A percentile compares a stretch with the other conserved stretches of the same genome.
These are phyloP conservation scores for Kurtzmaniella quercitrusa DNA, from an alignment of 1,139 yeast genomes.

Conservation along the genomic window DNA sequence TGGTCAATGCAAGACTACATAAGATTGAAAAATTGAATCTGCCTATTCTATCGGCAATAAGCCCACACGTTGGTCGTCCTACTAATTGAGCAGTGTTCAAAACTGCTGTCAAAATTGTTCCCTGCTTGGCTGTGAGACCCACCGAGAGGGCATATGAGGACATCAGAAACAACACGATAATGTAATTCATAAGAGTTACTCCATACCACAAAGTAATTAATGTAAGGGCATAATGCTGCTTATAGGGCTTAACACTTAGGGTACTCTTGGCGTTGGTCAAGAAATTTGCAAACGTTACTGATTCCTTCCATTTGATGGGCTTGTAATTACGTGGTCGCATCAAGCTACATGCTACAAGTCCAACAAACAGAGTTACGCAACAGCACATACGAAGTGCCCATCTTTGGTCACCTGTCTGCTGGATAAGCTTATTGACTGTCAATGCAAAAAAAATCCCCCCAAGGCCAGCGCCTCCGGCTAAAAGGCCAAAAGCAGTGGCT, in stretches of 20 bases:
- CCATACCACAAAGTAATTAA: slow-evolving; percentile 54
- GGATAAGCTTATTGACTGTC: slow-evolving; percentile 43
- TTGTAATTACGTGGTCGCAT: slow-evolving; percentile 43
- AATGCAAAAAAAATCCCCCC: slow-evolving; percentile 62
- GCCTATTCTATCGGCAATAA: slow-evolving; percentile 54
- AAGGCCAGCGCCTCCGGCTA: slow-evolving; percentile 59
- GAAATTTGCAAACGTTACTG: slow-evolving; percentile 18
- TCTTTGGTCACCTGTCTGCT: slow-evolving; percentile 49
- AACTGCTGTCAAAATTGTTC: slow-evolving; percentile 56
- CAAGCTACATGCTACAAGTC: slow-evolving; percentile 30
- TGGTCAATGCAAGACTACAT: slow-evolving; percentile 25
- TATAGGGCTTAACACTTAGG: slow-evolving; percentile 27
- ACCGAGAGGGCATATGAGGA: slow-evolving; percentile 59
- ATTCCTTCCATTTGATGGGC: slow-evolving; percentile 20
- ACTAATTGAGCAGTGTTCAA: slow-evolving; percentile 60
- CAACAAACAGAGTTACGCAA: slow-evolving; percentile 40
- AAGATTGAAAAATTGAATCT: slow-evolving; percentile 47
- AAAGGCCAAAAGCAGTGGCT: slow-evolving; percentile 58
- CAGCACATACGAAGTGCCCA: slow-evolving; percentile 70
- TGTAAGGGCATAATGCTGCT: slow-evolving; percentile 30
- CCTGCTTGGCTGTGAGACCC: slow-evolving; percentile 53
- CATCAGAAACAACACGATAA: slow-evolving; percentile 55
- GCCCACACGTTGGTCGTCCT: slow-evolving; percentile 65
- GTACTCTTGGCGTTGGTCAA: slow-evolving; percentile 18
- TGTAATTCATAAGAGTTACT: slow-evolving; percentile 52